Evolutionary conservation across 768 basidiomycete genomes (phyloP).

Genomic region (Leucosporidium scottii): DNA sequence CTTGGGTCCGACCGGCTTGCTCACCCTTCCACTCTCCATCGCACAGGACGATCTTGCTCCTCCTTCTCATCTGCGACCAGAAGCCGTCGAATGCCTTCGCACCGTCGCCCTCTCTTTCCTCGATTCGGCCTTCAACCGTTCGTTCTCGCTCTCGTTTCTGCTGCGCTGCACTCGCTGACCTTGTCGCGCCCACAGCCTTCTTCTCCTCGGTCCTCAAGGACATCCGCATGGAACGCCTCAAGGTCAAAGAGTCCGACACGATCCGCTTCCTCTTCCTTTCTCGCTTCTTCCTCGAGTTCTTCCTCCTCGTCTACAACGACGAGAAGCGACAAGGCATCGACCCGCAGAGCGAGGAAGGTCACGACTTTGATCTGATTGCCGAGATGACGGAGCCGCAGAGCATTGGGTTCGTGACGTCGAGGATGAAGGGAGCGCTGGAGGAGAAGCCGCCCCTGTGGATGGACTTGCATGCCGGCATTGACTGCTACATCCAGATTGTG

Average conservation of each 20-base stretch:
- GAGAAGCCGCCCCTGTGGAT: slow-evolving; percentile 95
- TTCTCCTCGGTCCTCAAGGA: slow-evolving; percentile 78
- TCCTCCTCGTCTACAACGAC: slow-evolving; percentile 53
- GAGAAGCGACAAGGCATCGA: slow-evolving; percentile 42
- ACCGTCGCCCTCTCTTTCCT: slow-evolving; percentile 65
- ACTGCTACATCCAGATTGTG: slow-evolving; percentile 81
- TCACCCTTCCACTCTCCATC: neutral
- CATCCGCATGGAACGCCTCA: slow-evolving; percentile 82
- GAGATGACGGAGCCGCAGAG: slow-evolving; percentile 79
- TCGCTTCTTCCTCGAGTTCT: slow-evolving; percentile 89
- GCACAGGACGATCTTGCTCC: slow-evolving; percentile 37
- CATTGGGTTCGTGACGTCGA: slow-evolving; percentile 81
- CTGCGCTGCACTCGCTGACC: neutral
- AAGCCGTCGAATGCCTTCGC: slow-evolving; percentile 51
- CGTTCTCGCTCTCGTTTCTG: slow-evolving; percentile 39
- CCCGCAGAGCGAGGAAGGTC: slow-evolving; percentile 35
- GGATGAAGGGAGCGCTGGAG: slow-evolving; percentile 82
- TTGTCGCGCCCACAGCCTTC: slow-evolving; percentile 57
- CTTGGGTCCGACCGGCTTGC: neutral
- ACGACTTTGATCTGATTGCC: slow-evolving; percentile 52
- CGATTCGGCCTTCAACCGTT: slow-evolving; percentile 81
- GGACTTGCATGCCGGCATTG: slow-evolving; percentile 86
- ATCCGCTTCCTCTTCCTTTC: slow-evolving; percentile 77
- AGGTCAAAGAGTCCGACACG: slow-evolving; percentile 91
- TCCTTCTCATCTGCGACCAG: slow-evolving; percentile 39